Percentiles rank a stretch among this genome's conserved stretches.
phyloP scores from a whole-genome alignment of 495 filamentous ascomycete genomes.

The Poronia punctata region DNA sequence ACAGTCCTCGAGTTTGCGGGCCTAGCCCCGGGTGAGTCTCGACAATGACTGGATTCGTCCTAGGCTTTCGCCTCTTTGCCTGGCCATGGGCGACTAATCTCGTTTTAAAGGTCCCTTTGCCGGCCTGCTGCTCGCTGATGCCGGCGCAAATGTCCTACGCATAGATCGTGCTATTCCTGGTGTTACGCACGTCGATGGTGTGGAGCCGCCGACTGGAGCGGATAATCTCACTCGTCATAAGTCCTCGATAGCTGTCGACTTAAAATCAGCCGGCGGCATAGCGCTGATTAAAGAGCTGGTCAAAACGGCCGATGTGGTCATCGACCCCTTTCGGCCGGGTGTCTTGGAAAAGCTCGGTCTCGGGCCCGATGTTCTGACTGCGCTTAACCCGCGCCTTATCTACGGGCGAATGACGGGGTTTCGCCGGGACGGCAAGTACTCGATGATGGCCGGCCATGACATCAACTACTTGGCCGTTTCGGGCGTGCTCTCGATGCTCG shows the following conservation, averaged over 20 bases:
- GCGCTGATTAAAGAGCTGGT: constrained; percentile 60
- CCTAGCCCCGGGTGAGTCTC: constrained; percentile 67
- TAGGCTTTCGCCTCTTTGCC: too few relatives aligned
- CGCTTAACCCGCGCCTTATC: constrained; percentile 66
- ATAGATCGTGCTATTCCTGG: constrained; percentile 58
- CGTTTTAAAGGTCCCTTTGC: constrained; percentile 65
- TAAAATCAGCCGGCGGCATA: constrained; percentile 59
- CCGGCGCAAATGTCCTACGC: constrained; percentile 79
- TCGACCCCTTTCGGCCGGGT: constrained; percentile 89
- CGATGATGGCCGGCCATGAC: constrained; percentile 89
- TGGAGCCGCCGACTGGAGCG: constrained; percentile 35
- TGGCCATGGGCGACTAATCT: background rate
- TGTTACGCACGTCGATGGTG: constrained; percentile 16
- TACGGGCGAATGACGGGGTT: constrained; percentile 86
- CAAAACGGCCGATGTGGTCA: constrained; percentile 62
- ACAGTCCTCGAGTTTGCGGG: constrained; percentile 87
- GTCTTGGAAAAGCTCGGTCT: constrained; percentile 80
- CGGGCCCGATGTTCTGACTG: constrained; percentile 56
- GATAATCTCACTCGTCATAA: constrained; percentile 79
- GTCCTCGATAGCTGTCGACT: constrained; percentile 65
- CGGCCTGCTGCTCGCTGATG: constrained; percentile 81
- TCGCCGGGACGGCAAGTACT: constrained; percentile 76
- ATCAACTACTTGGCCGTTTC: constrained; percentile 94
- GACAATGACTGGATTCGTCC: background rate
- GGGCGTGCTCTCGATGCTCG: constrained; percentile 70